Conservation (phyloP, 78 protist species). For the Polysphondylium violaceum region DNA sequence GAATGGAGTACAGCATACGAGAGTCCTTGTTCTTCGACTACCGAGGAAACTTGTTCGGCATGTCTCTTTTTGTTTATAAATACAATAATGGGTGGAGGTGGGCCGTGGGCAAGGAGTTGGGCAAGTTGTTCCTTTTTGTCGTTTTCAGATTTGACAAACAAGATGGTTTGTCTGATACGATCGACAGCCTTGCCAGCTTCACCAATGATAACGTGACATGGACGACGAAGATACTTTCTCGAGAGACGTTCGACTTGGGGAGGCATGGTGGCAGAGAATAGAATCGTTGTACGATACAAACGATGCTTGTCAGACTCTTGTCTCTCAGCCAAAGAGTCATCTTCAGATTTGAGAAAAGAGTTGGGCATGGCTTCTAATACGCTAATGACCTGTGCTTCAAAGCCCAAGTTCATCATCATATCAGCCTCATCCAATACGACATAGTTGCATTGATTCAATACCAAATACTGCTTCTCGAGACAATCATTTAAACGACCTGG, state of each 20-base stretch:
- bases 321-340: conserved; percentile 78
- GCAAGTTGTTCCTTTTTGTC: conserved; percentile 63
- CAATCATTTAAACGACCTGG: conserved; percentile 95
- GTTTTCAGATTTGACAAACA: conserved; percentile 76
- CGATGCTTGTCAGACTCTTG: conserved; percentile 55
- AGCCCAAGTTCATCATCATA: conserved; percentile 92
- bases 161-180: conserved; percentile 85
- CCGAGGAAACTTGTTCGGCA: conserved; percentile 61
- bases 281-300: conserved; percentile 81
- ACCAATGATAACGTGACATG: conserved; percentile 89
- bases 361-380: conserved; percentile 88
- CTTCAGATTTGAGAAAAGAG: conserved; percentile 45
- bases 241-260: conserved; percentile 91
- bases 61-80: conserved; percentile 88
- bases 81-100: conserved; percentile 91
- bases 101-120: conserved; percentile 17
- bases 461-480: conserved; percentile 88
- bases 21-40: conserved; percentile 38
- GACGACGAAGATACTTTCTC: conserved; percentile 85
- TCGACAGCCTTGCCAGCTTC: conserved; percentile 89
- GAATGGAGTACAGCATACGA: conserved; percentile 74
- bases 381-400: conserved; percentile 85
- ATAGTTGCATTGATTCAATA: conserved; percentile 93
- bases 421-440: conserved; percentile 97
- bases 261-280: conserved; percentile 96